Base-by-base conservation (phyloP, 2,329 filamentous ascomycete species). In the Pestalotiopsis sp. region DNA sequence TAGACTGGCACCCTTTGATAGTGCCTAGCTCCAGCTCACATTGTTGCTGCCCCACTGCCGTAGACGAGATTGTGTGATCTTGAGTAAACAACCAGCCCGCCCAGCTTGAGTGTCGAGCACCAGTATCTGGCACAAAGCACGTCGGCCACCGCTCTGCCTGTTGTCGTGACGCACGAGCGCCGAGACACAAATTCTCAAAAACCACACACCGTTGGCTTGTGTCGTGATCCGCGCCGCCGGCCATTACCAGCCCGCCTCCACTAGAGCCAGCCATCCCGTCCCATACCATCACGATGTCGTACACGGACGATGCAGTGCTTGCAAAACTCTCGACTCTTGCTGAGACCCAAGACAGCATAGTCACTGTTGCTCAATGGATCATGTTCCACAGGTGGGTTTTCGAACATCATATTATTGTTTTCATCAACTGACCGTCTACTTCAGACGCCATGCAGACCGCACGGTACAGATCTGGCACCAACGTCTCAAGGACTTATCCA, bases 341-440 rank as follows among this genome's bases (percentile, higher is more conserved):
- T 81, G 97, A 99, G 82, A 97, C 94, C 12, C 95, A 99, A 80
- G 96, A 99, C 79, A 97, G 94, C 82, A 98, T 99, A 77, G 89
- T 97, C 70, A 95, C 93, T 45, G 95, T 97, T 71, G 94, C 96
- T 68, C 95, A 98, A 90, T 99, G 97, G 97, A 96, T 99, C 71
- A 97, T 99, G 92, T 99, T 99, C 80, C 95, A 99, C 83, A 92
- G 94, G 94, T 97, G 90, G 71, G 80, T 62, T 13, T 62, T 11
- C 59, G 13, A 62, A n/a, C 13, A n/a, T 62, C 57, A 13, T 27
- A 3, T 36, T 13, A 13, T 36, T 27, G 7, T 36, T 27, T 36
- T 13, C n/a, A 36, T 2, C 38, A 20, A 64, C 62, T 64, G 25
- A 64, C 41, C 39, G 25, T 66, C 71, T 71, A 69, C 65, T 73